Evolutionary conservation across 768 basidiomycete species (phyloP).

Genomic region (Suillus plorans): DNA sequence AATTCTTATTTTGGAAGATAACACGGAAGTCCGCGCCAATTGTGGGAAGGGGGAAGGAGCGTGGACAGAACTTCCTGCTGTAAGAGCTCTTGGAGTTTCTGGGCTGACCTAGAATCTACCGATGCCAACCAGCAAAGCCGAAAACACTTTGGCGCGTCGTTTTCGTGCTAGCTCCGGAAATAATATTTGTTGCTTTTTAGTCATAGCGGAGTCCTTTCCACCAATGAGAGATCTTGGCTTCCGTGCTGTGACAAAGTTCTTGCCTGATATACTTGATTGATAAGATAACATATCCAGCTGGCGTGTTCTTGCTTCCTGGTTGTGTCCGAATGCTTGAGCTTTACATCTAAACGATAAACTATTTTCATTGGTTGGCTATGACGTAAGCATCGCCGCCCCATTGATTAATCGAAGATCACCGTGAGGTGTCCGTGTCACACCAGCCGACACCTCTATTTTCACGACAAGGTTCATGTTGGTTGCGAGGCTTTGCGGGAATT

Average conservation of each 20-base stretch:
- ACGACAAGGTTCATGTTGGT: not conserved
- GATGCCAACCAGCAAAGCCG: not conserved
- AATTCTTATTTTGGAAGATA: constrained; percentile 6
- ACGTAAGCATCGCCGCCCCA: not conserved
- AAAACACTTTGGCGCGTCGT: not conserved
- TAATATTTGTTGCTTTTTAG: not conserved
- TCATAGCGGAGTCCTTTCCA: not conserved
- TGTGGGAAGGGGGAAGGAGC: constrained; percentile 6
- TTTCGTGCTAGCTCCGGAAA: not conserved
- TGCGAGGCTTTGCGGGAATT: not conserved
- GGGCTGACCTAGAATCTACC: not conserved
- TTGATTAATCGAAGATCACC: not conserved
- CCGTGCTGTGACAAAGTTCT: not conserved
- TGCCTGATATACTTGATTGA: not conserved
- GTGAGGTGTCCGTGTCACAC: not conserved
- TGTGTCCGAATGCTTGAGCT: not conserved
- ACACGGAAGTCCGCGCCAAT: not conserved
- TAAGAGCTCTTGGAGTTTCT: not conserved
- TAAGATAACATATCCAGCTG: not conserved
- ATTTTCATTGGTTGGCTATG: too few species aligned
- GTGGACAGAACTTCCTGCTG: not conserved
- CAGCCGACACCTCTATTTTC: not conserved
- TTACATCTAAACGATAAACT: not conserved
- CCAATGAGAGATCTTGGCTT: not conserved
- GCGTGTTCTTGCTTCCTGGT: not conserved